Conservation (phyloP, 768 basidiomycete genomes). For the Leucosporidium creatinivorum region DNA sequence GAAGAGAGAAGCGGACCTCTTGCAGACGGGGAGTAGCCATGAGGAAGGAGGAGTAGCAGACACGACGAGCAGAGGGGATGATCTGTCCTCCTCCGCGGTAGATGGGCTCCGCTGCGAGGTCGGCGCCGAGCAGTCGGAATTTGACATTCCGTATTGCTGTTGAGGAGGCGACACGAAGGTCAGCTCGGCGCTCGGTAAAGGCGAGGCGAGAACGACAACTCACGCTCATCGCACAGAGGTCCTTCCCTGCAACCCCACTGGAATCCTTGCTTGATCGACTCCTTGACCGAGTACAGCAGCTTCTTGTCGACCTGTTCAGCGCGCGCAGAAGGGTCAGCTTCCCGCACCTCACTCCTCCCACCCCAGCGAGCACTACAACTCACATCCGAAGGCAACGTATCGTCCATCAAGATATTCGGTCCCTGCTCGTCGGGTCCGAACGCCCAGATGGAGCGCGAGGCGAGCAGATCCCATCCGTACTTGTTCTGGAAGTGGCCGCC, state of each 20-base stretch:
- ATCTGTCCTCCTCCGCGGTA: constrained; percentile 98
- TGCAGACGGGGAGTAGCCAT: constrained; percentile 56
- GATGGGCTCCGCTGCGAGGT: constrained; percentile 88
- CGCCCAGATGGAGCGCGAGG: constrained; percentile 97
- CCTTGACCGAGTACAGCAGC: constrained; percentile 75
- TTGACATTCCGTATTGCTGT: constrained; percentile 97
- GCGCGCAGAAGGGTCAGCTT: background rate
- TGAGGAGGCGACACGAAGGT: background rate
- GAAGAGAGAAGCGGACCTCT: constrained; percentile 39
- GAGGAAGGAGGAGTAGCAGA: constrained; percentile 97
- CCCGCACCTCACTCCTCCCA: background rate
- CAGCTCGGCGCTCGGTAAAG: background rate
- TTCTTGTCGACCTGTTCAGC: constrained; percentile 80
- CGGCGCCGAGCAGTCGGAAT: constrained; percentile 89
- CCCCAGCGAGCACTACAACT: constrained; percentile 15
- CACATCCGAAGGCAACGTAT: constrained; percentile 90
- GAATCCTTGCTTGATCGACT: constrained; percentile 97
- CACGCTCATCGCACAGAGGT: constrained; percentile 95
- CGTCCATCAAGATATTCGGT: constrained; percentile 86
- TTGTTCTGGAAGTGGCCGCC: constrained; percentile 94
- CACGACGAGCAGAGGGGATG: constrained; percentile 95
- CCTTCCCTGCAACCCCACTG: constrained; percentile 99
- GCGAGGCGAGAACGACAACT: constrained; percentile 43
- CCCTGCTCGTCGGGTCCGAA: constrained; percentile 97
- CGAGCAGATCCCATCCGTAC: constrained; percentile 96